Percentiles rank a stretch among this genome's conserved stretches.
Conservation (phyloP, 305 asterid species). For the Rubia balearica region DNA sequence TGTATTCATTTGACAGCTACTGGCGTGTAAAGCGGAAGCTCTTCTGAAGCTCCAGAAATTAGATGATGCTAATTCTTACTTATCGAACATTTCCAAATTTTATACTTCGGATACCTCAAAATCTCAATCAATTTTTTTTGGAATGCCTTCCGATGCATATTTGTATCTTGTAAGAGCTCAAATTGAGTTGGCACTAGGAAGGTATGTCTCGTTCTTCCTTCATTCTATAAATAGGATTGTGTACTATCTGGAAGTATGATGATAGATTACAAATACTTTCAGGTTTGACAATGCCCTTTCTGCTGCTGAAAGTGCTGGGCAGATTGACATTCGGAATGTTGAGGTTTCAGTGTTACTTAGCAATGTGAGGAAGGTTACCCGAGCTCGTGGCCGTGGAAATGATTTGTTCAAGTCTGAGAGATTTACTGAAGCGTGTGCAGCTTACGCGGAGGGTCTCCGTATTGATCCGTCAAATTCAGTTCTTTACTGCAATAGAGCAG, state of each 20-base stretch:
- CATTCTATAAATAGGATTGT: neutral
- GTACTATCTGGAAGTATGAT: conserved; percentile 12
- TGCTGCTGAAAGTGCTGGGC: conserved; percentile 53
- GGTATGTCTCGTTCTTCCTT: conserved; percentile 36
- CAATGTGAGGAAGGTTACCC: conserved; percentile 50
- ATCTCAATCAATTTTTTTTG: conserved; percentile 44
- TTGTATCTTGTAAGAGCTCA: conserved; percentile 49
- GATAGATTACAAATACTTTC: conserved; percentile 17
- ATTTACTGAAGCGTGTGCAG: conserved; percentile 85
- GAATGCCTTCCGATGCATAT: conserved; percentile 67
- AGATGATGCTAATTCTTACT: conserved; percentile 49
- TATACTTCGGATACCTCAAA: conserved; percentile 24
- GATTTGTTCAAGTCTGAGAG: conserved; percentile 74
- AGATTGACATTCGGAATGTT: conserved; percentile 46
- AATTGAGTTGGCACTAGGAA: conserved; percentile 73
- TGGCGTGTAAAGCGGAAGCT: conserved; percentile 86
- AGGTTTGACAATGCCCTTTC: conserved; percentile 70
- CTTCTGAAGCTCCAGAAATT: conserved; percentile 65
- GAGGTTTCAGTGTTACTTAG: conserved; percentile 48
- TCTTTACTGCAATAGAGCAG: conserved; percentile 90
- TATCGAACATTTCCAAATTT: conserved; percentile 38
- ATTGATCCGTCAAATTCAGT: conserved; percentile 64
- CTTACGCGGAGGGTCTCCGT: conserved; percentile 78
- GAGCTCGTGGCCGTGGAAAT: conserved; percentile 86
- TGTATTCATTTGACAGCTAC: conserved; percentile 51